A percentile compares a stretch with the other conserved stretches of the same genome.
Conservation (phyloP, 306 rosid species). For the Sesbania bispinosa region DNA sequence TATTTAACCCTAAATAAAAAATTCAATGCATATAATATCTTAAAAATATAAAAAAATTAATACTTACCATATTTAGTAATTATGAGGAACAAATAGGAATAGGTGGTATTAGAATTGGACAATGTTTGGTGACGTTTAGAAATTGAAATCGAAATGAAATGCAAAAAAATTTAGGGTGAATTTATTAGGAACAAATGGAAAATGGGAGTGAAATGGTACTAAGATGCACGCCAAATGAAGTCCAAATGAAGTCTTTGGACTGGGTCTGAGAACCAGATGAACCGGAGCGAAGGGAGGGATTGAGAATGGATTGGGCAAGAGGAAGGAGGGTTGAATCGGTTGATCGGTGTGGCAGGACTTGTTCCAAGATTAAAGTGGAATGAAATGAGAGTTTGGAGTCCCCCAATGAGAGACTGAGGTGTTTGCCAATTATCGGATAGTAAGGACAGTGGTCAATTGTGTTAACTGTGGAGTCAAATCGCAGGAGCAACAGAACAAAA, state of each 20-base stretch:
- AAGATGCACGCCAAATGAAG: slow-evolving; percentile 73
- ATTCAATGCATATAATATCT: too few relatives aligned
- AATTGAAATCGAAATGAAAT: slow-evolving; percentile 41
- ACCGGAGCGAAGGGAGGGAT: not conserved
- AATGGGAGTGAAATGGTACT: slow-evolving; percentile 34
- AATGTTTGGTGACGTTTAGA: slow-evolving; percentile 56
- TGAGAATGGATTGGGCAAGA: not conserved
- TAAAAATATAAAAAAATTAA: too few relatives aligned
- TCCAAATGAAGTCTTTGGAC: slow-evolving; percentile 36
- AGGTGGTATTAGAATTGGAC: too few relatives aligned
- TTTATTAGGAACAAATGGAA: slow-evolving; percentile 33
- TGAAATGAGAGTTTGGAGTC: slow-evolving; percentile 3
- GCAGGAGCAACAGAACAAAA: not conserved
- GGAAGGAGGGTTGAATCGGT: slow-evolving; percentile 26
- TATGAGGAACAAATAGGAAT: too few relatives aligned
- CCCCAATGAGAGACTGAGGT: slow-evolving; percentile 10
- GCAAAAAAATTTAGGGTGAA: slow-evolving; percentile 30
- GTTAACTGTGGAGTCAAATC: slow-evolving; percentile 28
- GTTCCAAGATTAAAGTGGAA: not conserved
- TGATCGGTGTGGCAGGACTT: slow-evolving; percentile 15
- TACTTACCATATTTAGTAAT: too few relatives aligned
- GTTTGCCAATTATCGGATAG: not conserved
- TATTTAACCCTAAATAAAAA: too few relatives aligned
- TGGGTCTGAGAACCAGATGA: slow-evolving; percentile 24
- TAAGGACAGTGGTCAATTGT: slow-evolving; percentile 26